These are phyloP conservation scores for Aspergillus tamarii DNA, from an alignment of 2,329 filamentous ascomycete species.

Conservation along the genomic window DNA sequence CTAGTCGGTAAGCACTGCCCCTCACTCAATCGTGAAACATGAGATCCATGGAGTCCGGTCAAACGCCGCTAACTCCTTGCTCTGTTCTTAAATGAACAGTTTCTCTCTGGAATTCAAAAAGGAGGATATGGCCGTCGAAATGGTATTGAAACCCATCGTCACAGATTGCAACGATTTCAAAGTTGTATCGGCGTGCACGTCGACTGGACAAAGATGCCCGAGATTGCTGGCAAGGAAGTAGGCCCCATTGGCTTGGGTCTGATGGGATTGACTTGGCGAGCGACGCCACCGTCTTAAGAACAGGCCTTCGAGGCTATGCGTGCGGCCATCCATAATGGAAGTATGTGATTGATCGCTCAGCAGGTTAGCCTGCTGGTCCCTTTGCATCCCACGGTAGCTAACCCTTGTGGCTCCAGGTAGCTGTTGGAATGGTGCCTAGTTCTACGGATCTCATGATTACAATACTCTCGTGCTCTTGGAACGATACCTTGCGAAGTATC, in stretches of 20 bases:
- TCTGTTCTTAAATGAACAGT: neutral
- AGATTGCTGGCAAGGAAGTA: conserved; percentile 6
- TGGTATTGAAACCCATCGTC: neutral
- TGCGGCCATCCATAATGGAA: neutral
- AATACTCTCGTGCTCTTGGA: conserved; percentile 27
- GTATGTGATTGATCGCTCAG: neutral
- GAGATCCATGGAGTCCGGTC: neutral
- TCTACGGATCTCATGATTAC: conserved; percentile 26
- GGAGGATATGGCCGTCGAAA: neutral
- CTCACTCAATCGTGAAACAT: neutral
- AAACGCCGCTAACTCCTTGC: neutral
- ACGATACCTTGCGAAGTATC: conserved; percentile 13
- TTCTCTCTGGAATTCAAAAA: neutral
- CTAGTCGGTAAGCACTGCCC: neutral
- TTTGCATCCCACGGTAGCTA: neutral
- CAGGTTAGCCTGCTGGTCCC: conserved; percentile 4
- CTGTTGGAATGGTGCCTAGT: conserved; percentile 27
- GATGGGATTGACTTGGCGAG: conserved; percentile 16
- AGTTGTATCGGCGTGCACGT: neutral
- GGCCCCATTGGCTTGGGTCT: conserved; percentile 19
- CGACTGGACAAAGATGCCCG: conserved; percentile 1
- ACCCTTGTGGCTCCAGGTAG: neutral
- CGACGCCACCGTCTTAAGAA: neutral
- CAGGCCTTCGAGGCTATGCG: conserved; percentile 23
- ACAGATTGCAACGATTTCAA: neutral